Conservation (phyloP, 2,329 filamentous ascomycete genomes). For the Apiospora phragmitis region DNA sequence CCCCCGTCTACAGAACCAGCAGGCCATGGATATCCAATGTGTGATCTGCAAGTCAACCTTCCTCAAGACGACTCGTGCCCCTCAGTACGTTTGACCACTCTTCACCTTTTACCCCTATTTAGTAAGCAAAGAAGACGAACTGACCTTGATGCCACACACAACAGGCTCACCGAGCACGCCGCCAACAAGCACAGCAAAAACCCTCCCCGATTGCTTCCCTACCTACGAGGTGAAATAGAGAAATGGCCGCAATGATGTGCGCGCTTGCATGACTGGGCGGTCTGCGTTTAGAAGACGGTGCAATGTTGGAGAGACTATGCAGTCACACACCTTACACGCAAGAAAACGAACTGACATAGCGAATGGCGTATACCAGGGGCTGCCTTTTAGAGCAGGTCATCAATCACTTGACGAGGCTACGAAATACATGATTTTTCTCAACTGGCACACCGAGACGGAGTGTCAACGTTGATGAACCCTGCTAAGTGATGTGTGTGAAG, state of each 20-base stretch:
- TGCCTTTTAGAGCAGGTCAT: slow-evolving; percentile 4
- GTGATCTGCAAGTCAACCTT: slow-evolving; percentile 76
- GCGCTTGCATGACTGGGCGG: slow-evolving; percentile 3
- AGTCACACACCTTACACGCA: neutral
- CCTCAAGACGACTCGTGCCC: slow-evolving; percentile 73
- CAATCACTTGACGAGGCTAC: slow-evolving; percentile 14
- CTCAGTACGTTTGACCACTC: slow-evolving; percentile 53
- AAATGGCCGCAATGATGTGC: slow-evolving; percentile 20
- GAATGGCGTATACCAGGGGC: slow-evolving; percentile 20
- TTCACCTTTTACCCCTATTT: neutral
- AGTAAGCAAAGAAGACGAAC: neutral
- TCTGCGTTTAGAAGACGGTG: neutral
- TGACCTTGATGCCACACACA: neutral
- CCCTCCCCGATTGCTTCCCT: slow-evolving; percentile 71
- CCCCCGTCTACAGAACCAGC: slow-evolving; percentile 57
- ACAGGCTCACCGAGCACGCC: slow-evolving; percentile 69
- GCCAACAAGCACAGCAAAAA: slow-evolving; percentile 78
- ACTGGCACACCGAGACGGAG: neutral
- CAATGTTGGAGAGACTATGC: neutral
- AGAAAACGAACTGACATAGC: slow-evolving; percentile 18
- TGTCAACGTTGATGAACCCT: neutral
- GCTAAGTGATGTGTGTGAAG: neutral
- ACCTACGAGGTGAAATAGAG: slow-evolving; percentile 32
- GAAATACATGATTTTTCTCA: slow-evolving; percentile 9
- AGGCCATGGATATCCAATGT: slow-evolving; percentile 77